Base-by-base conservation (phyloP, 352 stramenopile species). In the Pythium dissotocum region DNA sequence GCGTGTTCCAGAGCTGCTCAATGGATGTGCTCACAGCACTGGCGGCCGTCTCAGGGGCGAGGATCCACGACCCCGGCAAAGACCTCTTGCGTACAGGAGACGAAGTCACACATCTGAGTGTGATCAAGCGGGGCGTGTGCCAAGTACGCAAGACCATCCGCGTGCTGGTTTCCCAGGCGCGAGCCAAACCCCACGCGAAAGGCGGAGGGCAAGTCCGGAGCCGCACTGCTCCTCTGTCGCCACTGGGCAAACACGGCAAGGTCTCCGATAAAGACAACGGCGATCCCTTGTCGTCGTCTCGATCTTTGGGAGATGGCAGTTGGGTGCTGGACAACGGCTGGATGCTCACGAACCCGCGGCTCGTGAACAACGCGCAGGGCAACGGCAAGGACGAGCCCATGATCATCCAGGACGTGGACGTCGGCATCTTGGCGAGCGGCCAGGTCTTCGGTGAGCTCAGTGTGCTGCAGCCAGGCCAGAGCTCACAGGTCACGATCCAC, bases 281-380 rank as follows among this genome's bases (percentile, higher is more conserved):
- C 9, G 77, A 81, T 10, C 28, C 58, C 0, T 55, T 79, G 21
- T 78, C 78, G 2, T 78, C 78, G 3, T 54, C 67, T 0, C 79
- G 72, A 1, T 49, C 42, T 1, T 26, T 12, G 33, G 77, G 61
- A n/a, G 82, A 92, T 53, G 84, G 84, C 6, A 89, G 80, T 7
- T 92, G 84, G 84, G 84, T 90, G 36, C 71, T 92, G 36, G 84
- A 92, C 76, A 92, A 90, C 42, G 82, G 83, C 33, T 92, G 83
- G 83, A 89, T 90, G 83, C 80, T 92, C 55, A 92, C 82, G 0
- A 92, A 92, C 59, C 83, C 83, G 33, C 82, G 83, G 2, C 76
- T 92, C 7, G 80, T 89, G 9, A 89, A 71, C 71, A 78, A 68
- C 12, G 77, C 78, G 2, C 72, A 82, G 44, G 61, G 68, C 5